phyloP scores from a whole-genome alignment of 192 early-diverging fungal genomes.

The Entomortierella beljakovae region DNA sequence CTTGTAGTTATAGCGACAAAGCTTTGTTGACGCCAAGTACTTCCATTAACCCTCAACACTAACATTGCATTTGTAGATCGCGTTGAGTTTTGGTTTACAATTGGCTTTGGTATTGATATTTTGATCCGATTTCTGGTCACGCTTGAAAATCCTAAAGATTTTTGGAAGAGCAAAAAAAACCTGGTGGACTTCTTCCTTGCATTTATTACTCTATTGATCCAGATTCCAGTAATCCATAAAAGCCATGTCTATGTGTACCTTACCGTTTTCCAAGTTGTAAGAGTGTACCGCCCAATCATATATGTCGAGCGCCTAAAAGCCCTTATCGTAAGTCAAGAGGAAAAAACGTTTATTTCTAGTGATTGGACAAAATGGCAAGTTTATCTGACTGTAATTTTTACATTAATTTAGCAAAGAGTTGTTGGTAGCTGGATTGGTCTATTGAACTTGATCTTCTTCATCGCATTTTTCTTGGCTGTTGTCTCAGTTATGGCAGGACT shows the following conservation, averaged over 20 bases:
- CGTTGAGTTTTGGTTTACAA: constrained; percentile 59
- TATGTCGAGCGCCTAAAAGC: constrained; percentile 57
- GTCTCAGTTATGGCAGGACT: constrained; percentile 63
- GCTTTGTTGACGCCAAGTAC: not conserved
- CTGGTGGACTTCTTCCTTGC: constrained; percentile 60
- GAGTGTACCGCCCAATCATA: constrained; percentile 64
- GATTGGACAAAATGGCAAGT: no score
- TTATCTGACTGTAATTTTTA: not conserved
- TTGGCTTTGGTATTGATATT: constrained; percentile 63
- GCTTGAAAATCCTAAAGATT: constrained; percentile 39
- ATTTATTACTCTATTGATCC: constrained; percentile 60
- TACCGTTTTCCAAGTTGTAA: constrained; percentile 63
- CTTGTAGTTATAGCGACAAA: not conserved
- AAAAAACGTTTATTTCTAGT: no score
- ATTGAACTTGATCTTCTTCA: constrained; percentile 69
- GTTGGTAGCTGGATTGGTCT: constrained; percentile 69
- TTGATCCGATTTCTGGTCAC: constrained; percentile 54
- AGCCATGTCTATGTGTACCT: constrained; percentile 59
- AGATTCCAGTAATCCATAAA: constrained; percentile 60
- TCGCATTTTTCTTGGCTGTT: constrained; percentile 60
- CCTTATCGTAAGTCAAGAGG: constrained; percentile 57
- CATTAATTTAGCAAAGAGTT: constrained; percentile 55
- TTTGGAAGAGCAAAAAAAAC: constrained; percentile 61
- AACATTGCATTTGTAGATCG: no score
- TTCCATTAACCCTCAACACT: no score